A percentile compares a stretch with the other conserved stretches of the same genome.
Conservation (phyloP, 2,329 filamentous ascomycete genomes). For the Sporothrix brunneoviolacea region DNA sequence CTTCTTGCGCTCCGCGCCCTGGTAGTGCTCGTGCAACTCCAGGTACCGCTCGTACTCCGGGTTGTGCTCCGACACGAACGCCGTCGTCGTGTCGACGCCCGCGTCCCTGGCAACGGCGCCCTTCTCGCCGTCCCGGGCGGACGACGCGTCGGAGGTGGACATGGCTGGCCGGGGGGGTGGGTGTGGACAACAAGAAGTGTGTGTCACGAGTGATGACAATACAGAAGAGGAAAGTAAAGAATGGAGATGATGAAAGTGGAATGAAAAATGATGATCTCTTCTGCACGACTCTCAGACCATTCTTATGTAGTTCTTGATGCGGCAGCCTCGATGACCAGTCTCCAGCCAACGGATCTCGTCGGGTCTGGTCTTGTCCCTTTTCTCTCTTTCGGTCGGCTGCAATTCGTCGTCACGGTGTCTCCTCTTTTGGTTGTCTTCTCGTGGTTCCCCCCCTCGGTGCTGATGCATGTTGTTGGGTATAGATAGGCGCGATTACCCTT, state of each 20-base stretch:
- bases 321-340: neutral
- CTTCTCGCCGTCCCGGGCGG: constrained; percentile 6
- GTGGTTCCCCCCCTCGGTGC: constrained; percentile 6
- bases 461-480: neutral
- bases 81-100: neutral
- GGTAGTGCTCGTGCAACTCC: constrained; percentile 1
- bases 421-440: too few relatives aligned
- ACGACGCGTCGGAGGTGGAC: constrained; percentile 7
- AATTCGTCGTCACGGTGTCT: neutral
- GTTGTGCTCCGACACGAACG: constrained; percentile 5
- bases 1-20: constrained; percentile 3
- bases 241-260: neutral
- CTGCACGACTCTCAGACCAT: too few relatives aligned
- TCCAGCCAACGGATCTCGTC: too few relatives aligned
- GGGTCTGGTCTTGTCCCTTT: neutral
- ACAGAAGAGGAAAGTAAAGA: neutral
- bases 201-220: neutral
- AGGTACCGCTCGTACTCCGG: constrained; percentile 7
- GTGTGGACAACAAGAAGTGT: neutral
- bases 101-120: neutral
- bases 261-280: neutral
- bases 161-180: neutral
- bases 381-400: neutral
- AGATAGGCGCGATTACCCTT: neutral
- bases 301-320: neutral